Conservation (phyloP, 805 yeast species). For the Priceomyces melissophilus region DNA sequence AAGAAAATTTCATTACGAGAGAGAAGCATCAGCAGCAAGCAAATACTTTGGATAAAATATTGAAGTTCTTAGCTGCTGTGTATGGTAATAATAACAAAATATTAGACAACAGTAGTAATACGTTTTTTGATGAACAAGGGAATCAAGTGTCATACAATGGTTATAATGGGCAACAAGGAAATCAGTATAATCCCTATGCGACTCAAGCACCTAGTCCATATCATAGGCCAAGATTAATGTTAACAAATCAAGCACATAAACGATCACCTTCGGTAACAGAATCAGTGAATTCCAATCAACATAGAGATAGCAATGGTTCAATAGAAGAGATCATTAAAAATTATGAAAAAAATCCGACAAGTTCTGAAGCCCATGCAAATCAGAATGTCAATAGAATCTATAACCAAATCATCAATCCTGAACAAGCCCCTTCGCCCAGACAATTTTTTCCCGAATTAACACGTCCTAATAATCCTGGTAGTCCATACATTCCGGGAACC, state of each 20-base stretch:
- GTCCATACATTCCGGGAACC: slow-evolving; percentile 1
- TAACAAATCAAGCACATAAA: slow-evolving; percentile 36
- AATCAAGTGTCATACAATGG: slow-evolving; percentile 16
- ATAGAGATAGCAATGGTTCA: slow-evolving; percentile 12
- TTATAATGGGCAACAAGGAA: slow-evolving; percentile 3
- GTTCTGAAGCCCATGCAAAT: slow-evolving; percentile 7
- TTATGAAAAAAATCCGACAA: slow-evolving; percentile 17
- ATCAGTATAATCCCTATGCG: slow-evolving; percentile 3
- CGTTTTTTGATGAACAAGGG: slow-evolving; percentile 12
- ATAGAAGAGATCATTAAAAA: slow-evolving; percentile 30
- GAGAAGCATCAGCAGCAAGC: slow-evolving; percentile 85
- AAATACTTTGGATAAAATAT: slow-evolving; percentile 80
- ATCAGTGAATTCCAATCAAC: slow-evolving; percentile 5
- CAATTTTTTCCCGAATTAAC: slow-evolving; percentile 32
- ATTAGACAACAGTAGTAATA: slow-evolving; percentile 28
- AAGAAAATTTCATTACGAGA: slow-evolving; percentile 76
- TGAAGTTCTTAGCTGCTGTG: slow-evolving; percentile 81
- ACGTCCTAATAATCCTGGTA: slow-evolving; percentile 4
- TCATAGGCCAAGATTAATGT: slow-evolving; percentile 37
- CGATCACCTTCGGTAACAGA: slow-evolving; percentile 7
- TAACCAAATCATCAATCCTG: slow-evolving; percentile 30
- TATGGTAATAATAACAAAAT: slow-evolving; percentile 60
- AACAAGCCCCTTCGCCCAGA: slow-evolving; percentile 26
- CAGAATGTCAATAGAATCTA: slow-evolving; percentile 24
- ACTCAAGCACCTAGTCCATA: slow-evolving; percentile 16